A percentile compares a stretch with the other conserved stretches of the same genome.
These are phyloP conservation scores for Lentithecium fluviatile DNA, from an alignment of 495 filamentous ascomycete species.

Conservation along the genomic window DNA sequence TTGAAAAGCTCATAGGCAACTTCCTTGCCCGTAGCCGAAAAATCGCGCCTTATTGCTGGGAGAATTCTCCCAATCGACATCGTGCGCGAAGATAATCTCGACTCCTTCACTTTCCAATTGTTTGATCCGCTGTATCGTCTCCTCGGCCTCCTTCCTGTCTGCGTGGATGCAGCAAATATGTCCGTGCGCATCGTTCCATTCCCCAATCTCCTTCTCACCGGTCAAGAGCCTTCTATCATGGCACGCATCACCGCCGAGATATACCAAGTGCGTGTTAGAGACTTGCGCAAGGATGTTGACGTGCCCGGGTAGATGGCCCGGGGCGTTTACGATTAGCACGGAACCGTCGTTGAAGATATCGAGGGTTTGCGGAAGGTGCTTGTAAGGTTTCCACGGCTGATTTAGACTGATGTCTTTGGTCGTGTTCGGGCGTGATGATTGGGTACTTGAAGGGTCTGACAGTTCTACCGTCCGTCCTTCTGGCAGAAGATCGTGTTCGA, in stretches of 20 bases:
- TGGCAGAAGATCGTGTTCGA: constrained; percentile 45
- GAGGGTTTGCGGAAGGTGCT: constrained; percentile 40
- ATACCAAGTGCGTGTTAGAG: constrained; percentile 38
- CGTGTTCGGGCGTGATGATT: background rate
- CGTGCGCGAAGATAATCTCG: constrained; percentile 51
- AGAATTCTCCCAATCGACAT: constrained; percentile 46
- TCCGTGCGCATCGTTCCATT: constrained; percentile 44
- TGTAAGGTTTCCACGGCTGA: constrained; percentile 37
- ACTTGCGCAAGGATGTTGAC: constrained; percentile 48
- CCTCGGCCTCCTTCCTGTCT: constrained; percentile 40
- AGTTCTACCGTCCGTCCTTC: constrained; percentile 43
- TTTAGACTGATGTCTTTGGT: constrained; percentile 5
- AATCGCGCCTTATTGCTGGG: constrained; percentile 45
- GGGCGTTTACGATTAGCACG: constrained; percentile 47
- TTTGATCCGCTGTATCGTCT: constrained; percentile 42
- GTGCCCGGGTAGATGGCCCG: constrained; percentile 52
- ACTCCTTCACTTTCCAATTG: constrained; percentile 40
- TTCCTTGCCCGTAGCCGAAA: too few species aligned
- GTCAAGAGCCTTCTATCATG: constrained; percentile 49
- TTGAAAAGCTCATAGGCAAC: too few species aligned
- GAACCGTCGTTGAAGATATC: constrained; percentile 49
- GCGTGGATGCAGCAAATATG: constrained; percentile 47
- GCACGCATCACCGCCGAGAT: constrained; percentile 51
- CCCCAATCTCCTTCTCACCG: constrained; percentile 47
- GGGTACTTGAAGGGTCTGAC: constrained; percentile 23